Evolutionary conservation across 441 rosid species (phyloP), one percentile per base, ranked within the genome.

Genomic region (Flueggea neowawraea): DNA sequence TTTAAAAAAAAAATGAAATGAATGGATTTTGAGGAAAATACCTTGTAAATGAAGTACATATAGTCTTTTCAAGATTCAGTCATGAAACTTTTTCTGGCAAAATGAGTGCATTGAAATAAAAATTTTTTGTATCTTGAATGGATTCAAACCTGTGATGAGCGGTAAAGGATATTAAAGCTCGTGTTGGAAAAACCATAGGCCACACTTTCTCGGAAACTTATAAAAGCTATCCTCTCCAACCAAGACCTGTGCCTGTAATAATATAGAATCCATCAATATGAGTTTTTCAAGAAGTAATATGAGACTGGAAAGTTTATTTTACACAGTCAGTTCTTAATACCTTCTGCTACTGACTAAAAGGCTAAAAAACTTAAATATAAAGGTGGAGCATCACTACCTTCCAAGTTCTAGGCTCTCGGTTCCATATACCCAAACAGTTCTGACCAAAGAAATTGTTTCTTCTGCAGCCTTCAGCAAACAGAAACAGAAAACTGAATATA

Each of bases 361-460:
- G n/a, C 0, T 47, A 47, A 47, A 47, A 43, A 33, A 6, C 28
- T 48, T 60, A 65, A 49, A 52, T 39, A 61, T 68, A 52, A 66
- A 63, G 55, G 52, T 64, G 36, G 56, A 49, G 61, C 60, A 59
- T 54, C 61, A 61, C 78, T 80, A 74, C 87, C 90, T 80, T 73
- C 67, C 76, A 69, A 70, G 52, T 80, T 84, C 90, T 58, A 66
- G 70, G 49, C 58, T 61, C 68, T 80, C 87, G 62, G 87, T 76
- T 76, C 83, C 82, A 71, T 72, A 76, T 55, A 61, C 71, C 61
- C 71, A 71, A 33, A 82, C 82, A 52, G 77, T 74, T 75, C 75
- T 74, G 61, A 84, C 75, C 78, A 69, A 62, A 51, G 74, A 78
- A 47, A 84, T 68, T 60, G 90, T 70, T 68, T 80, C 87, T 59